phyloP scores from a whole-genome alignment of 331 rosid genomes.

The Acacia pycnantha region DNA sequence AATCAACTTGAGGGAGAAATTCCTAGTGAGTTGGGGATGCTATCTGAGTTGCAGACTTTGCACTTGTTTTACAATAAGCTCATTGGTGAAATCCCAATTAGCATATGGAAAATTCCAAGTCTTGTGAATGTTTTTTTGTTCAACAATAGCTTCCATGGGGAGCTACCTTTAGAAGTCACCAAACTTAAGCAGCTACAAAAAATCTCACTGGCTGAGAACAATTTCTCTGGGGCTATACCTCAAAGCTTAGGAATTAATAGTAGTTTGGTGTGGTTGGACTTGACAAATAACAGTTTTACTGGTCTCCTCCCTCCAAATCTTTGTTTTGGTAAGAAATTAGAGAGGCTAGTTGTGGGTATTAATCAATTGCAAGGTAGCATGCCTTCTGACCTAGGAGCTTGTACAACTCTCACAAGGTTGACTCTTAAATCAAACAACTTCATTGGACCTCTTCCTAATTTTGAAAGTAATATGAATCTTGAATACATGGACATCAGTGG shows the following conservation, averaged over 20 bases:
- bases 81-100: slow-evolving; percentile 55
- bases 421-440: slow-evolving; percentile 40
- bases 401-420: slow-evolving; percentile 48
- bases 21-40: slow-evolving; percentile 53
- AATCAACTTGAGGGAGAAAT: slow-evolving; percentile 57
- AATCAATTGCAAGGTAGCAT: slow-evolving; percentile 52
- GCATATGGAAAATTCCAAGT: slow-evolving; percentile 62
- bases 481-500: slow-evolving; percentile 37
- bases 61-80: slow-evolving; percentile 39
- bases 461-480: slow-evolving; percentile 29
- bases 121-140: slow-evolving; percentile 43
- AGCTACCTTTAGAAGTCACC: slow-evolving; percentile 48
- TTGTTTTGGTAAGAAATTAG: slow-evolving; percentile 48
- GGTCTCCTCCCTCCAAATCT: slow-evolving; percentile 52
- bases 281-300: slow-evolving; percentile 45
- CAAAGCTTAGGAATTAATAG: slow-evolving; percentile 10
- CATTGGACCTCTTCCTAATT: slow-evolving; percentile 48
- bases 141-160: slow-evolving; percentile 50
- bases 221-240: slow-evolving; percentile 40
- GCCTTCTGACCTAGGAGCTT: slow-evolving; percentile 45
- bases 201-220: slow-evolving; percentile 43
- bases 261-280: slow-evolving; percentile 48
- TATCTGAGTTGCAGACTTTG: slow-evolving; percentile 37
- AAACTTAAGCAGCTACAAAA: slow-evolving; percentile 48
- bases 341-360: slow-evolving; percentile 33